These are phyloP conservation scores for Rhizopogon sp. DNA, from an alignment of 768 basidiomycete species.

Conservation along the genomic window DNA sequence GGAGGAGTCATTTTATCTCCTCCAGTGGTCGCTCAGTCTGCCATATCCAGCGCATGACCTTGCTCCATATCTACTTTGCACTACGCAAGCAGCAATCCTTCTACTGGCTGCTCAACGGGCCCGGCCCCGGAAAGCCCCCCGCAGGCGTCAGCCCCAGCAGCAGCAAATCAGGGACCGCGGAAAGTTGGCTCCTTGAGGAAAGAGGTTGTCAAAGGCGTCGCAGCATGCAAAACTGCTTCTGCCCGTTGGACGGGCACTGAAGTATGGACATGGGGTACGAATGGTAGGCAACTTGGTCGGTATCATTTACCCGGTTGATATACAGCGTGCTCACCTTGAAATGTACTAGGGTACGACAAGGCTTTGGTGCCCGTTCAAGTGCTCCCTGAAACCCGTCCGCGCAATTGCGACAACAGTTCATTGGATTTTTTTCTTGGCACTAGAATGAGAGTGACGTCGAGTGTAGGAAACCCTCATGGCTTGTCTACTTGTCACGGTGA, in stretches of 20 bases:
- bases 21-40: slow-evolving; percentile 12
- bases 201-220: slow-evolving; percentile 73
- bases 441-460: not conserved
- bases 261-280: slow-evolving; percentile 91
- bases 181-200: slow-evolving; percentile 77
- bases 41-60: slow-evolving; percentile 48
- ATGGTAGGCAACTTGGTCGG: slow-evolving; percentile 85
- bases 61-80: slow-evolving; percentile 73
- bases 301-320: not conserved
- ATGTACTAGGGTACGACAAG: slow-evolving; percentile 66
- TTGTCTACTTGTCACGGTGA: slow-evolving; percentile 73
- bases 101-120: slow-evolving; percentile 54
- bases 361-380: slow-evolving; percentile 69
- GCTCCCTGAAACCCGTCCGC: slow-evolving; percentile 64
- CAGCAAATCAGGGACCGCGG: slow-evolving; percentile 62
- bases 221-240: slow-evolving; percentile 82
- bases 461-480: slow-evolving; percentile 75
- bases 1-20: slow-evolving; percentile 22
- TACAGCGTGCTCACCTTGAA: not conserved
- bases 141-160: slow-evolving; percentile 33
- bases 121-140: slow-evolving; percentile 8
- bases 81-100: slow-evolving; percentile 72
- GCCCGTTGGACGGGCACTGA: slow-evolving; percentile 78
- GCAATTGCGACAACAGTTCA: slow-evolving; percentile 64
- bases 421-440: slow-evolving; percentile 12